Base-by-base conservation (phyloP, 352 stramenopile genomes). In the Globisporangium orthogonon region DNA sequence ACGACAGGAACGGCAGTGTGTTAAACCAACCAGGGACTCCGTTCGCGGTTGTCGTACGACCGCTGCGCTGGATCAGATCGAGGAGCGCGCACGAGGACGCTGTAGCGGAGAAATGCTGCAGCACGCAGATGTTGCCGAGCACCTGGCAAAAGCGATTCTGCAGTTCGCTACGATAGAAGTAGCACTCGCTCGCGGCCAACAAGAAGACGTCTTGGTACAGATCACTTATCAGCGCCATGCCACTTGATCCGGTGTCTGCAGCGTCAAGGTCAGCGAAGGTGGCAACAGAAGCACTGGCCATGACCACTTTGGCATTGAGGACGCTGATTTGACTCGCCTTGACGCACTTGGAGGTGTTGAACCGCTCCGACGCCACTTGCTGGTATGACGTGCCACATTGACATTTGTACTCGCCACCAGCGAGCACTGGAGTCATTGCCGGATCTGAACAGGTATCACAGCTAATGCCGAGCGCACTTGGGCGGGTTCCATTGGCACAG, bases 101-200 rank as follows among this genome's bases (percentile, higher is more conserved):
- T 1, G 65, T 61, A 23, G 78, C 60, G 29, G 83, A 67, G 58
- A 98, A 96, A 61, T 97, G 82, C 57, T 94, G 83, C n/a, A 98
- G 61, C 7, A 97, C 91, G 54, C 95, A 98, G 14, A 98, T 60
- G 61, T 98, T 98, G 11, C 83, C 86, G 6, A 98, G 76, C 5
- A 74, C 70, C 63, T 98, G 91, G 54, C 93, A 98, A 52, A 83
- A 87, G 35, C 46, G 57, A 18, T 78, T 79, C 45, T 91, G 75
- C 45, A 69, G 67, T 28, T 85, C 75, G 33, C 52, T 83, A 35
- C 75, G 63, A 62, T 96, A 97, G 60, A 91, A 96, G 63, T 95
- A 95, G 53, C 93, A 98, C 3, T 78, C 71, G n/a, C 62, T 81
- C 15, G 81, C 78, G 7, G 83, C 76, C 37, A 80, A 60, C 37